A percentile compares a stretch with the other conserved stretches of the same genome.
Conservation (phyloP, 2,329 filamentous ascomycete species). For the Aspergillus sp. region DNA sequence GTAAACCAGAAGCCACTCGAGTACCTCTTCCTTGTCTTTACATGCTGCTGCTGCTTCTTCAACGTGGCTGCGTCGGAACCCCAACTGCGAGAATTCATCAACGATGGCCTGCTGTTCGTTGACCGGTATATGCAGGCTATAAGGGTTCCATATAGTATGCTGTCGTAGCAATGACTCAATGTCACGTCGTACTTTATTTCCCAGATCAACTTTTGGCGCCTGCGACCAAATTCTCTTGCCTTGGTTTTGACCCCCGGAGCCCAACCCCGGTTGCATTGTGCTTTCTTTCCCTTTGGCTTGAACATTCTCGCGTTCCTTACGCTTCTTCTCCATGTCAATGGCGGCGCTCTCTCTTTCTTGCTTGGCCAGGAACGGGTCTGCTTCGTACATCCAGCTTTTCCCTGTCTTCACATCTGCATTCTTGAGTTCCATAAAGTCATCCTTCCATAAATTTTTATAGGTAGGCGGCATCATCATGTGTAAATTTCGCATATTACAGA, state of each 20-base stretch:
- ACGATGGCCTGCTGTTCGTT: constrained; percentile 53
- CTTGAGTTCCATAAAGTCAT: constrained; percentile 74
- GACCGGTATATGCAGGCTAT: constrained; percentile 58
- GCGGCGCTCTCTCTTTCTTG: constrained; percentile 73
- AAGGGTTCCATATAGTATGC: constrained; percentile 79
- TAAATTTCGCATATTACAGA: constrained; percentile 92
- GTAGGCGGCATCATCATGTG: constrained; percentile 89
- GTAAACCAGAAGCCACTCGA: constrained; percentile 95
- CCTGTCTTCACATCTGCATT: constrained; percentile 68
- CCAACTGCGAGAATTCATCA: constrained; percentile 67
- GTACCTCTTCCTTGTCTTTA: constrained; percentile 81
- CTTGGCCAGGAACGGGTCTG: constrained; percentile 79
- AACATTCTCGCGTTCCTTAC: constrained; percentile 57
- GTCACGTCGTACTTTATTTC: constrained; percentile 65
- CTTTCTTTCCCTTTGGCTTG: constrained; percentile 59
- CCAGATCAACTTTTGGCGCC: constrained; percentile 89
- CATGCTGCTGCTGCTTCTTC: constrained; percentile 81
- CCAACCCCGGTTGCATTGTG: constrained; percentile 48
- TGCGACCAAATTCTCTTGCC: constrained; percentile 69
- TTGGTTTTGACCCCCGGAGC: constrained; percentile 27
- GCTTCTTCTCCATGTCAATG: constrained; percentile 67
- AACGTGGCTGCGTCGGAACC: constrained; percentile 81
- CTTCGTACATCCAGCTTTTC: constrained; percentile 83
- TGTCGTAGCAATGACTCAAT: constrained; percentile 72
- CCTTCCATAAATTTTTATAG: constrained; percentile 84